Base-by-base conservation (phyloP, 768 basidiomycete species). In the Amanita pseudoporphyria region DNA sequence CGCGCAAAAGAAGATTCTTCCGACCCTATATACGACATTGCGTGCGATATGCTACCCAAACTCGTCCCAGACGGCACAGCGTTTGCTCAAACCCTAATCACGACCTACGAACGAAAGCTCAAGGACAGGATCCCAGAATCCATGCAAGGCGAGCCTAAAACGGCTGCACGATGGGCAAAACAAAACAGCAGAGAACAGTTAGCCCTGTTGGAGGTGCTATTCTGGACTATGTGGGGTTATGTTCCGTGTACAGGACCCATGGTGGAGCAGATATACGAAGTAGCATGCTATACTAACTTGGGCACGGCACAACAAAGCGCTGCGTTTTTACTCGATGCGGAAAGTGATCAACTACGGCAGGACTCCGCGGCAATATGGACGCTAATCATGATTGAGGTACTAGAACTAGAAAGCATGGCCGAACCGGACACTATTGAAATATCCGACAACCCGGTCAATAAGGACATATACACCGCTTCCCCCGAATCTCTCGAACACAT, bases 151-250 rank as follows among this genome's bases (percentile, higher is more conserved):
- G 73, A 86, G 54, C 82, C 81, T 14, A 73, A 71, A 53, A 69
- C 71, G 14, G 81, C 79, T 9, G 73, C 80, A n/a, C 63, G 67
- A 35, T 85, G 82, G 78, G 83, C 77, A 33, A 87, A 84, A 66
- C 83, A 90, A 63, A 84, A 79, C 58, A 60, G 75, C 28, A 78
- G 76, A 58, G 84, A 93, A 58, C 94, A 95, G 62, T 67, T 91
- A 36, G 80, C 82, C 9, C 60, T 92, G 37, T 68, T 96, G 43
- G 90, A 96, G 56, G 78, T 94, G 30, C 71, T 96, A 39, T 97
- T 96, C 64, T 89, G 88, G 79, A 75, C 81, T 4, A 83, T 92
- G 77, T 94, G 85, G 81, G 80, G 77, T 10, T 82, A 79, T 51
- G 76, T 78, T 9, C 64, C 82, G 0, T 83, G 87, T 56, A 74